These are phyloP conservation scores for Ustilago nuda DNA, from an alignment of 1,284 basidiomycete genomes.

Conservation along the genomic window DNA sequence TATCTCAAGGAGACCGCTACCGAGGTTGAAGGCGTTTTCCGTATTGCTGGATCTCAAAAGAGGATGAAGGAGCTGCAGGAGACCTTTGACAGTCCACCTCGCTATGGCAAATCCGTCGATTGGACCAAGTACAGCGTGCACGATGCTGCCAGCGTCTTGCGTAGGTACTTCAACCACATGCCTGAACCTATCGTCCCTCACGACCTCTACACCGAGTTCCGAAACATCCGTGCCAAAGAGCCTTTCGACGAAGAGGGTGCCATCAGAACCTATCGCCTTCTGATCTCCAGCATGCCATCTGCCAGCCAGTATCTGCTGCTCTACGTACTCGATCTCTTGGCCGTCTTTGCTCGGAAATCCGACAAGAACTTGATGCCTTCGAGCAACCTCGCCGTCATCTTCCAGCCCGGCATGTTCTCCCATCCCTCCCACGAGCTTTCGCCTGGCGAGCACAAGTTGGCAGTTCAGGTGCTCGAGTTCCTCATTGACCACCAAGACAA, in stretches of 20 bases:
- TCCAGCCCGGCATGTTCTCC: slow-evolving; percentile 74
- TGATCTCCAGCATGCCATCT: slow-evolving; percentile 86
- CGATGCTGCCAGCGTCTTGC: slow-evolving; percentile 94
- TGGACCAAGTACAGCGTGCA: slow-evolving; percentile 93
- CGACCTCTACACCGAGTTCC: slow-evolving; percentile 88
- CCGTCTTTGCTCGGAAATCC: slow-evolving; percentile 89
- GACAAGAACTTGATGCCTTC: slow-evolving; percentile 96
- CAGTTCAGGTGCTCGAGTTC: slow-evolving; percentile 91
- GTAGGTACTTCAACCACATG: slow-evolving; percentile 95
- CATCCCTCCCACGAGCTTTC: slow-evolving; percentile 78
- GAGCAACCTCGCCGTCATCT: slow-evolving; percentile 73
- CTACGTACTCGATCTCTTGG: slow-evolving; percentile 93
- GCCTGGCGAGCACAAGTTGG: slow-evolving; percentile 80
- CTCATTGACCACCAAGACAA: slow-evolving; percentile 77
- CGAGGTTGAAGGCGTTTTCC: slow-evolving; percentile 94
- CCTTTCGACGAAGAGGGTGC: slow-evolving; percentile 57
- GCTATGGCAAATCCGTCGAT: slow-evolving; percentile 90
- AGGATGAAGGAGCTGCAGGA: slow-evolving; percentile 95
- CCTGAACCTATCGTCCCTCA: slow-evolving; percentile 92
- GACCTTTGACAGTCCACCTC: slow-evolving; percentile 86
- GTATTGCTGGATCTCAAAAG: slow-evolving; percentile 80
- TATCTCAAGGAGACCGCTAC: slow-evolving; percentile 73
- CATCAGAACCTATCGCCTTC: slow-evolving; percentile 76
- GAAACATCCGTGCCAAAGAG: slow-evolving; percentile 75
- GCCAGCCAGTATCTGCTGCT: slow-evolving; percentile 93